Conservation (phyloP, 805 yeast genomes). For the Candida jianshihensis region DNA sequence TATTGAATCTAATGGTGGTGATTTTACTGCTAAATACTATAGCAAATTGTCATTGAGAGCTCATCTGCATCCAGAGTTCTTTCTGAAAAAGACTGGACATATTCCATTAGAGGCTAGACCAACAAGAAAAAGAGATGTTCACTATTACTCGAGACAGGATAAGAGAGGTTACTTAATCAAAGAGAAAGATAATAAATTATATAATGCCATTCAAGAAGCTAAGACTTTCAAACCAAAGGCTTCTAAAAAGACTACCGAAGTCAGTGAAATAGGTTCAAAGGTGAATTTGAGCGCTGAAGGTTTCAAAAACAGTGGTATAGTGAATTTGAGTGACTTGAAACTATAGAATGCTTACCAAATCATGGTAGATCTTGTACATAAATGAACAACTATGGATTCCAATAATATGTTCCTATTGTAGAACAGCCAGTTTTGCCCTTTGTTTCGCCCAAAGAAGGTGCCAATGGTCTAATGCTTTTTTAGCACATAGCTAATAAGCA, state of each 20-base stretch:
- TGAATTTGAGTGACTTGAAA: constrained; percentile 17
- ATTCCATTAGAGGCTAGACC: constrained; percentile 86
- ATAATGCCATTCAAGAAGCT: constrained; percentile 16
- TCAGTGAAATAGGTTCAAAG: constrained; percentile 6
- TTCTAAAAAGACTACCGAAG: constrained; percentile 6
- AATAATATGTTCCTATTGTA: no score
- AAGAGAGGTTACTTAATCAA: constrained; percentile 69
- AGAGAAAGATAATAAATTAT: constrained; percentile 23
- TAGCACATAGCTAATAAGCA: no score
- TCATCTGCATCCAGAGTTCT: constrained; percentile 69
- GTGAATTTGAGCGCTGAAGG: constrained; percentile 18
- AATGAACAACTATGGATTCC: no score
- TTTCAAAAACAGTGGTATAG: constrained; percentile 18
- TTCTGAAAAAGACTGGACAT: constrained; percentile 63
- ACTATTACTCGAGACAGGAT: constrained; percentile 62
- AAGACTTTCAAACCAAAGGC: constrained; percentile 8
- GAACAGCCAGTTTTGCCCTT: no score
- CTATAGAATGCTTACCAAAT: constrained; percentile 9
- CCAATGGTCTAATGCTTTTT: no score
- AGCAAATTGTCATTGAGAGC: constrained; percentile 63
- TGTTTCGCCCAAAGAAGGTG: no score
- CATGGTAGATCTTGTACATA: constrained; percentile 4
- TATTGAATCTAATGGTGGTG: constrained; percentile 69
- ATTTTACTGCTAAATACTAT: constrained; percentile 66
- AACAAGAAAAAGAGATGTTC: constrained; percentile 70